Base-by-base conservation (phyloP, 2,329 filamentous ascomycete genomes). In the Thelonectria blattea region DNA sequence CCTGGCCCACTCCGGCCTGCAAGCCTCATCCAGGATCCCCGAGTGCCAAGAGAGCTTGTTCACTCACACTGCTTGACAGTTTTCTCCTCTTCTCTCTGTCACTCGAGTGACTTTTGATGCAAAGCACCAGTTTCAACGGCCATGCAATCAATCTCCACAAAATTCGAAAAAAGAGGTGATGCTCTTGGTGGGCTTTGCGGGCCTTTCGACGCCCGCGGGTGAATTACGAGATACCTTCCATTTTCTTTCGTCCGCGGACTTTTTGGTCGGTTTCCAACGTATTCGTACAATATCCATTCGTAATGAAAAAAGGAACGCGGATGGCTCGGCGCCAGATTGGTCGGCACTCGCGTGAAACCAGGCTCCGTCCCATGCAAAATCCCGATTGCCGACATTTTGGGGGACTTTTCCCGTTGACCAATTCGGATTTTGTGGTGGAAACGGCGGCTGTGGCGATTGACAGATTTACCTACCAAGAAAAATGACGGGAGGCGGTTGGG, bases 361-460 rank as follows among this genome's bases (percentile, higher is more conserved):
- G 15, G 34, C 27, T 37, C 34, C 34, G 34, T 37, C 22, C 15
- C 15, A 37, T 12, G 12, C 34, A 34, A 30, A 27, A 39, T 41
- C 10, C 57, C 52, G 52, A 60, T 27, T 42, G 45, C 51, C 57
- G 57, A 41, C 34, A 27, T 43, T 17, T 24, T n/a, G n/a, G n/a
- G 22, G 27, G 27, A 7, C 34, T 8, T 15, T 11, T n/a, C n/a
- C n/a, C n/a, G n/a, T n/a, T n/a, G n/a, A n/a, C 10, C 34, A 14
- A 2, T 14, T 11, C 34, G 3, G 12, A 34, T 30, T 15, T 39
- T 46, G 39, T 20, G 24, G 46, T 30, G 27, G 27, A 30, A 37
- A 20, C 47, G 17, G 51, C 56, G 47, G 52, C 17, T 39, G 56
- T 50, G 51, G 57, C 57, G 47, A 55, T 46, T 46, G 30, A n/a